A percentile compares a stretch with the other conserved stretches of the same genome.
Conservation (phyloP, 2,329 filamentous ascomycete genomes). For the Tolypocladium tropicale region DNA sequence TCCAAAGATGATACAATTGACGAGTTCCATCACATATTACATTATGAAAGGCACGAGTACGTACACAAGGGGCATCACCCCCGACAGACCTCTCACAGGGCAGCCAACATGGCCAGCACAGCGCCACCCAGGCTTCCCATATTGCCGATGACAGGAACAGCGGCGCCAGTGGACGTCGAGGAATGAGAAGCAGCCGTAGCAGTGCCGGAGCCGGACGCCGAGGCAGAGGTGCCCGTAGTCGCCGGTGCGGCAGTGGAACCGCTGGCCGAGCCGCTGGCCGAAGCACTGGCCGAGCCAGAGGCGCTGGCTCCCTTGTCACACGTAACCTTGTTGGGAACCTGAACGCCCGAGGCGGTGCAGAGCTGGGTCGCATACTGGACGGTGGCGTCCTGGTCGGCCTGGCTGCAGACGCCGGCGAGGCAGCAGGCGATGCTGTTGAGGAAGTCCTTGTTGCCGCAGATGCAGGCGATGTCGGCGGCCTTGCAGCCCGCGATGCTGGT, state of each 20-base stretch:
- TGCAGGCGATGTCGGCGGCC: slow-evolving; percentile 26
- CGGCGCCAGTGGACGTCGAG: slow-evolving; percentile 1
- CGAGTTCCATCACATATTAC: background rate
- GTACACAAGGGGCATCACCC: background rate
- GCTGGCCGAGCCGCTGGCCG: slow-evolving; percentile 1
- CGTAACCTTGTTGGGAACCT: slow-evolving; percentile 24
- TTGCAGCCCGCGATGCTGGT: slow-evolving; percentile 26
- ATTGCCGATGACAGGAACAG: slow-evolving; percentile 2
- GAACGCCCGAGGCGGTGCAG: slow-evolving; percentile 25
- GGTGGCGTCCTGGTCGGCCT: slow-evolving; percentile 19
- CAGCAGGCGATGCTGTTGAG: slow-evolving; percentile 31
- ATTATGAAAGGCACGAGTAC: background rate
- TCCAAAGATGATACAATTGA: background rate
- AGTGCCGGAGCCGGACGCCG: background rate
- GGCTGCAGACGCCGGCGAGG: slow-evolving; percentile 22
- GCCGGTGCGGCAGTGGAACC: background rate
- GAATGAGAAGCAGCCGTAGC: slow-evolving; percentile 1
- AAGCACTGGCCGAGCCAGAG: slow-evolving; percentile 1
- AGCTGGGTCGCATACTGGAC: slow-evolving; percentile 27
- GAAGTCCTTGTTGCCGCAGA: slow-evolving; percentile 30
- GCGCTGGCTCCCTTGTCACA: slow-evolving; percentile 16
- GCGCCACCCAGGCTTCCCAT: slow-evolving; percentile 14
- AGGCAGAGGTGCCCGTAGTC: background rate
- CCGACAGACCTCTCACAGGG: slow-evolving; percentile 10
- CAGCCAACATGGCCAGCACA: slow-evolving; percentile 16